Conservation (phyloP, 805 yeast species). For the Saccharomycopsis sp. region DNA sequence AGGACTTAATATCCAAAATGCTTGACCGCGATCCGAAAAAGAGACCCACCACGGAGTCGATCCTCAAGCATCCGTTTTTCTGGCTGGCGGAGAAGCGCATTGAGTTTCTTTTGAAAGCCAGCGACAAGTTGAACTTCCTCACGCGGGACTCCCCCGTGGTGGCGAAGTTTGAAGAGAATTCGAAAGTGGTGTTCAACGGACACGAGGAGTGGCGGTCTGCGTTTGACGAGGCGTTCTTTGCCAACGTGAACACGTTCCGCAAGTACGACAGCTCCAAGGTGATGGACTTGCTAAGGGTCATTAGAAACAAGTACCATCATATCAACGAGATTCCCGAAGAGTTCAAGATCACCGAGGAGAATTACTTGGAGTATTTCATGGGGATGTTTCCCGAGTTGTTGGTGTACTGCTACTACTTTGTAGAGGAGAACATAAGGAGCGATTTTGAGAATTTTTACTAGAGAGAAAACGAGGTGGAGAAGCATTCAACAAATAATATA, state of each 20-base stretch:
- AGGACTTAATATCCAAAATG: conserved; percentile 66
- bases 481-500: too few species aligned
- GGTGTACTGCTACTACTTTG: conserved; percentile 63
- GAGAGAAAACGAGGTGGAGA: too few species aligned
- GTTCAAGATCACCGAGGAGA: conserved; percentile 59
- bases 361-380: conserved; percentile 72
- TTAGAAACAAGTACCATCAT: conserved; percentile 92
- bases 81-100: conserved; percentile 71
- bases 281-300: conserved; percentile 79
- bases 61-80: conserved; percentile 80
- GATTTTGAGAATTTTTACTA: conserved; percentile 38
- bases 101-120: conserved; percentile 76
- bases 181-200: conserved; percentile 39
- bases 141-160: conserved; percentile 58
- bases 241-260: conserved; percentile 82
- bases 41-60: conserved; percentile 62
- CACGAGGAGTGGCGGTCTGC: conserved; percentile 84
- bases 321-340: conserved; percentile 76
- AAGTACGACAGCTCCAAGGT: conserved; percentile 72
- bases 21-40: conserved; percentile 51
- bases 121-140: conserved; percentile 86
- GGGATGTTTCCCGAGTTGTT: conserved; percentile 68
- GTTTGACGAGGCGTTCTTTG: conserved; percentile 66
- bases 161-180: conserved; percentile 45
- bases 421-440: conserved; percentile 44